Evolutionary conservation across 768 basidiomycete species (phyloP), one percentile per base, ranked within the genome.

Genomic region (Mycena vitilis): DNA sequence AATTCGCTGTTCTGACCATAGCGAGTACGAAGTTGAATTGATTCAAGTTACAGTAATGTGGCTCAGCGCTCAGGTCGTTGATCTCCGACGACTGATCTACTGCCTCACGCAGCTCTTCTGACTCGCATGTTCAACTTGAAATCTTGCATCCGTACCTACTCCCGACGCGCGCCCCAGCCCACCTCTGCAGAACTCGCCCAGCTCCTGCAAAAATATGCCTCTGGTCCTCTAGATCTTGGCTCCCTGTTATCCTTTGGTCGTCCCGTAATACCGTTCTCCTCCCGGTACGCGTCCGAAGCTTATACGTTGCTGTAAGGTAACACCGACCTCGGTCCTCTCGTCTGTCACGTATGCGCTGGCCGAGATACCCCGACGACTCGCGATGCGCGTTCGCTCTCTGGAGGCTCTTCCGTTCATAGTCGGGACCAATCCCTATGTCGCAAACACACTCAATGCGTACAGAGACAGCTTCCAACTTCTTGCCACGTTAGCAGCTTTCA

Each of bases 401-500:
- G 93, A 95, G 75, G 80, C 85, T 0, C 84, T 95, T 38, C 94
- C 94, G 0, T 95, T 92, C 79, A 95, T 95, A 45, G 95, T 95
- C 56, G 95, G 93, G 23, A 94, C 92, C 59, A 95, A 95, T 77
- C 94, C 94, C 16, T 94, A 92, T 78, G 87, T 95, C n/a, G 85
- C 91, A 5, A 88, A 86, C 64, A 89, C 88, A 15, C 82, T 94
- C 66, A 81, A 89, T 63, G 84, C 90, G 8, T 91, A 93, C 79
- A 83, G 87, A 72, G 84, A 88, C 54, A 91, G 91, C 77, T 94
- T 95, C 75, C 80, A 85, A 58, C 87, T 87, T 75, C 82, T 95
- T 44, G 89, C 91, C 20, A 89, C 84, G 23, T 88, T 60, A 61
- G 70, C 63, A 44, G 20, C 48, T 60, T 55, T 55, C 44, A 42